Evolutionary conservation across 148 eudicot species (phyloP), one percentile per base, ranked within the genome.

Genomic region (Fagopyrum tataricum): DNA sequence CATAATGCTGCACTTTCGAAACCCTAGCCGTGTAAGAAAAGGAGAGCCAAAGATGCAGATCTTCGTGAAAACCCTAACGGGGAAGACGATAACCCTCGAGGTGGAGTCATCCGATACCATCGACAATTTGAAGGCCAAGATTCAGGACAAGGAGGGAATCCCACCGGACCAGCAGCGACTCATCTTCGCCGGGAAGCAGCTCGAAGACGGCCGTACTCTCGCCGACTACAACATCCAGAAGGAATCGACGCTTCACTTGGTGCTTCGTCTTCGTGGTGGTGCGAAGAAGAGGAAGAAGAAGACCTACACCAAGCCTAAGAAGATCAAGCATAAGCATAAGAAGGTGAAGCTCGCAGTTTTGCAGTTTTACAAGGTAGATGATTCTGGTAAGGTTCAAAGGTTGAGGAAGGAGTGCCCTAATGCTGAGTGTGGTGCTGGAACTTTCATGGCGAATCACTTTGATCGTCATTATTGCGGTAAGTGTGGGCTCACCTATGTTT

Each of bases 61-160:
- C 72, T 70, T 70, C 72, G 72, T 70, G 72, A 72, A 72, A 72
- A 72, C 72, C 72, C 72, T 70, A 43, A 70, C 72, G 52, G 72
- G 72, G 48, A 70, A 70, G 72, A 70, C 72, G 39, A 70, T 70
- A 4, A 70, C 72, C 49, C 72, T 70, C 18, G 72, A 70, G 72
- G 72, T 70, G 18, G 72, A 70, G 4, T 70, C 72, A 15, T 70
- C 72, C 14, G 72, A 70, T 51, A 70, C 72, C 26, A 70, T 70
- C 72, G 72, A 70, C 72, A 70, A 70, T 70, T 51, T 70, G 72
- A 70, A 70, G 52, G 72, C 72, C 4, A 70, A 70, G 72, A 70
- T 70, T n/a, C 72, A 70, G 72, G 72, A 70, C 72, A 70, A 70
- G 72, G 72, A 70, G 39, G 72, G 72, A 10, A 70, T 70, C 26